Base-by-base conservation (phyloP, 495 filamentous ascomycete species). In the Aeminium ludgeri region DNA sequence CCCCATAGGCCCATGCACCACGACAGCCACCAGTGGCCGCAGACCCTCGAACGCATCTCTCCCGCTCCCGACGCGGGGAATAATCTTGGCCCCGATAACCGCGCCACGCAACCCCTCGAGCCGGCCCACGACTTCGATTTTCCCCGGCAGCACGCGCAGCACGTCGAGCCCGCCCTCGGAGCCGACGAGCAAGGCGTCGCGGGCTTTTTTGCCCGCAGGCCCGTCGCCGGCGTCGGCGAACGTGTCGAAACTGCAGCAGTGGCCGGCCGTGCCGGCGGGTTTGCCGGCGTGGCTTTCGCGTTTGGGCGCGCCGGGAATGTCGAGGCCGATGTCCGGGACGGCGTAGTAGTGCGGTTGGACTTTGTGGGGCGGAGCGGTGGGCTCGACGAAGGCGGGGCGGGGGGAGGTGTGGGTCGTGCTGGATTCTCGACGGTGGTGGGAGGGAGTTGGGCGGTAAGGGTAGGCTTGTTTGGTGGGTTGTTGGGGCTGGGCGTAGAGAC, bases 201-300 rank as follows among this genome's bases (percentile, higher is more conserved):
- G 42, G 2, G 43, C 48, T 30, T 71, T 80, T 36, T 78, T 71
- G 23, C 66, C 69, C 28, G 68, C 65, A 23, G 65, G 59, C 2
- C 63, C 34, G 48, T 59, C 58, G 54, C 72, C 60, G 52, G 59
- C 46, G 37, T 65, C 57, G 7, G 64, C 56, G 15, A 89, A 60
- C 12, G 61, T 70, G 53, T 89, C 84, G 49, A 87, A 85, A n/a
- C 76, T 74, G 52, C 82, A 89, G 53, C 74, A 81, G 31, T 76
- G 82, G 10, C 80, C 78, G 20, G 62, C 63, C 27, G 73, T 68
- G 2, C 73, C 76, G 4, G 81, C 71, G 40, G 66, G 60, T 35
- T 70, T 59, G 13, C 69, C 55, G 3, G 43, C 42, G 57, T 25
- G 40, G 23, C 1, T 48, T 16, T 18, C 54, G 8, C 17, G 15